Evolutionary conservation across 2,329 filamentous ascomycete species (phyloP), one percentile per base, ranked within the genome.

Genomic region (Colletotrichum liriopes): DNA sequence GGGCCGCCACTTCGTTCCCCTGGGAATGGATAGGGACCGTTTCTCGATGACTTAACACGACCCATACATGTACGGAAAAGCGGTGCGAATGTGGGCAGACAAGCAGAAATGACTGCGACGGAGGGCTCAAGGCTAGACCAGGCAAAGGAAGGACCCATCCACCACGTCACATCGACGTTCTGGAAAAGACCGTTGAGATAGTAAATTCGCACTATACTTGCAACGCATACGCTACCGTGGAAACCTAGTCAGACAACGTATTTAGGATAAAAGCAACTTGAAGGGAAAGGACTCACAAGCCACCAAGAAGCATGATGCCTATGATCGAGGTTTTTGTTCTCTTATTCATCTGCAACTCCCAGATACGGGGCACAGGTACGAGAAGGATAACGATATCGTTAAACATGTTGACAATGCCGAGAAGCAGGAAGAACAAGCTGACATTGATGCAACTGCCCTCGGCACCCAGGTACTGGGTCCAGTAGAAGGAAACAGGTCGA

Each of bases 71-170:
- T 16, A 18, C 64, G 54, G 18, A 60, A 60, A 11, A 80, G 60
- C 20, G 80, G 80, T 6, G 81, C 78, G 5, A 83, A 74, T n/a
- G 81, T 82, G 1, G 82, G 82, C 14, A 84, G 78, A 72, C 81
- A 82, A 39, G 81, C 78, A 67, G 82, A 83, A 29, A 83, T 77
- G 74, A 84, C 78, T 67, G 81, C 81, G 54, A 81, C 78, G 68
- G 81, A 81, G 73, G 82, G 80, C 72, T 84, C 83, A 71, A 83
- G 78, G 64, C 82, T 78, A 16, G 82, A 83, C 81, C 82, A 84
- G 74, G 79, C 79, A 26, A 80, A 74, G 9, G 61, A 58, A 8
- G 69, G 72, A 2, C 65, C 72, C 69, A 72, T 72, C 29, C 67
- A 61, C 43, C 62, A 74, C 12, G 65, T 72, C 23, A 69, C 41